Evolutionary conservation across 441 rosid species (phyloP).

Genomic region (Bocquillonia castaneifolia): DNA sequence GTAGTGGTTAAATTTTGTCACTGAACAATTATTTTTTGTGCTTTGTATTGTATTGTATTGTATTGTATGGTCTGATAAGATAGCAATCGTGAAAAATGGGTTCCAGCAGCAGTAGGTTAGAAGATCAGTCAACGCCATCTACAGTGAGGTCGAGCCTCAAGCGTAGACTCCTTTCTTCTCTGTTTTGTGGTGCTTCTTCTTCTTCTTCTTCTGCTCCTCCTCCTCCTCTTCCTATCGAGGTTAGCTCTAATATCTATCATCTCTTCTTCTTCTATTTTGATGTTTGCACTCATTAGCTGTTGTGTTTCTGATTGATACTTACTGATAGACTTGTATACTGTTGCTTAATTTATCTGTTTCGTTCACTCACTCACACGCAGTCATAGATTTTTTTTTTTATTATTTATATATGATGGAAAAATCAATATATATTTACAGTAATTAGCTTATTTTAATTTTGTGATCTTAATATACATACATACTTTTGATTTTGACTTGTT

Average conservation of each 20-base stretch:
- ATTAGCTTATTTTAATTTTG: too few species aligned
- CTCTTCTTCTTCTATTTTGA: not conserved
- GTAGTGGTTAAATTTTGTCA: not conserved
- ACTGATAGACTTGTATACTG: too few species aligned
- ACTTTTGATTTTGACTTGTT: too few species aligned
- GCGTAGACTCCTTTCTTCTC: slow-evolving; percentile 27
- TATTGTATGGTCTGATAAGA: too few species aligned
- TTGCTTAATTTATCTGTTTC: too few species aligned
- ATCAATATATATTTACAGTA: too few species aligned
- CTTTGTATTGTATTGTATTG: too few species aligned
- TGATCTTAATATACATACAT: too few species aligned
- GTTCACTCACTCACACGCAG: too few species aligned
- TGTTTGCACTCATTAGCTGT: not conserved
- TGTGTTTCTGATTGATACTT: not conserved
- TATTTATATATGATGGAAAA: too few species aligned
- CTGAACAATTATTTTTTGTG: not conserved
- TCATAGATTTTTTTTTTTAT: too few species aligned
- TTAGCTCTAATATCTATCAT: too few species aligned
- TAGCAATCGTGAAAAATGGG: slow-evolving; percentile 42
- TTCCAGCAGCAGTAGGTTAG: slow-evolving; percentile 40
- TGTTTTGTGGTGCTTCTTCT: slow-evolving; percentile 44
- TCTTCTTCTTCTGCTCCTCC: slow-evolving; percentile 19
- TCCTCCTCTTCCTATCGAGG: not conserved
- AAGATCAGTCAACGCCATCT: slow-evolving; percentile 13
- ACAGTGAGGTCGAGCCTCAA: slow-evolving; percentile 17